Evolutionary conservation across 495 filamentous ascomycete species (phyloP), one percentile per base, ranked within the genome.

Genomic region (Aspergillus panamensis): DNA sequence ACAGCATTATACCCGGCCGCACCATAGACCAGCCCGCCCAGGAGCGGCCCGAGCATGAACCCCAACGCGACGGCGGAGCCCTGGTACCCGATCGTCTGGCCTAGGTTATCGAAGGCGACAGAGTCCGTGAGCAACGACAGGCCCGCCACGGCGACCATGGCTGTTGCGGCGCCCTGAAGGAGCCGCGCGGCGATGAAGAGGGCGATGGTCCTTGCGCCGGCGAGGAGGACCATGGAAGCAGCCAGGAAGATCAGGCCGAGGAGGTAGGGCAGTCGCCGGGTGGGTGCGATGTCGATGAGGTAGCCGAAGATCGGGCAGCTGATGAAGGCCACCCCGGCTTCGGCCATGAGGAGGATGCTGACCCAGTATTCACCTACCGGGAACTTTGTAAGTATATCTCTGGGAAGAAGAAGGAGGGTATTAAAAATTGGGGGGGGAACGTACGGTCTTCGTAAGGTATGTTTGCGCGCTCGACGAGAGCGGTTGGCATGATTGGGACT

Each of bases 131-230:
- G 69, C 48, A 87, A 67, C 0, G 85, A 82, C 20, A 88, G 68
- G 1, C 84, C 83, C 17, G 85, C 77, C 0, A 85, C 85, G 76
- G 83, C 85, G 0, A 89, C 85, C 40, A 85, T 74, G 3, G 84
- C 85, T 5, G 77, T 81, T 59, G 82, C 83, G 5, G 80, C 67
- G 6, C 86, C 85, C 65, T 90, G 84, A 17, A 88, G 64, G 8
- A 87, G 55, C 20, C 87, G 71, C 8, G 84, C 85, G 8, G 83
- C 17, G 6, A 80, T 68, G 19, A 88, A 73, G 3, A 84, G 68
- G 3, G 73, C 54, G 8, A 87, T 55, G 25, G 67, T 81, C 48
- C 73, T 69, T 0, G 84, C 82, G 6, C 80, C 31, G 6, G 78
- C 80, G 1, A 89, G 71, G 51, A 89, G 66, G 0, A 82, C 62